phyloP scores from a whole-genome alignment of 1,284 basidiomycete genomes.

The Vanrija sp. region DNA sequence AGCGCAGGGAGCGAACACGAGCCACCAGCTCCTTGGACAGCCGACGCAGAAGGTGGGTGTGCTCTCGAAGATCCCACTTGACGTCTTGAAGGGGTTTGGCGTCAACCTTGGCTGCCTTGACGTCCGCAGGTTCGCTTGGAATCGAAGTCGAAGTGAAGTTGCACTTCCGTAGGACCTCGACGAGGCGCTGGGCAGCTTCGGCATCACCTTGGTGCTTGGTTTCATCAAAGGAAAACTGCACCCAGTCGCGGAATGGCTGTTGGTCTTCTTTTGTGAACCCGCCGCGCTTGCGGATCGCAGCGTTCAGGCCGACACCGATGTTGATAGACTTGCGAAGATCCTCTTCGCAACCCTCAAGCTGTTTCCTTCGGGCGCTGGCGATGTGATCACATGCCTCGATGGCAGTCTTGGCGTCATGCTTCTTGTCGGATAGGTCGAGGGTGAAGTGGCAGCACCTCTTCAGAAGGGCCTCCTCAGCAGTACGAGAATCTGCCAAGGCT shows the following conservation, averaged over 20 bases:
- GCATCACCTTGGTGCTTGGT: conserved; percentile 58
- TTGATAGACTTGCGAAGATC: conserved; percentile 67
- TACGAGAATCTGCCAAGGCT: conserved; percentile 82
- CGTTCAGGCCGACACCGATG: conserved; percentile 57
- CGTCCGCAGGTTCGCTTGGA: conserved; percentile 43
- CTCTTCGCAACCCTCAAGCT: conserved; percentile 71
- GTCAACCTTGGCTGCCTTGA: conserved; percentile 25
- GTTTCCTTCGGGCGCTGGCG: conserved; percentile 70
- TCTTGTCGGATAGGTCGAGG: conserved; percentile 62
- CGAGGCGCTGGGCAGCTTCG: conserved; percentile 48
- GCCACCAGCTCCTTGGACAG: conserved; percentile 82
- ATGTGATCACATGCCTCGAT: conserved; percentile 91
- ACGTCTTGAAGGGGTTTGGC: conserved; percentile 50
- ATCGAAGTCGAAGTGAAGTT: conserved; percentile 23
- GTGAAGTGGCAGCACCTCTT: conserved; percentile 89
- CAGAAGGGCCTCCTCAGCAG: conserved; percentile 83
- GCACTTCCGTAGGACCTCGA: conserved; percentile 51
- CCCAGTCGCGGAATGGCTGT: conserved; percentile 40
- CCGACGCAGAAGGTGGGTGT: conserved; percentile 76
- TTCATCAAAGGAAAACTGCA: conserved; percentile 39
- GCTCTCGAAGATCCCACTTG: conserved; percentile 78
- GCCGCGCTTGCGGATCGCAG: conserved; percentile 29
- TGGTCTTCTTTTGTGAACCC: conserved; percentile 23
- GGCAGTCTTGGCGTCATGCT: conserved; percentile 55
- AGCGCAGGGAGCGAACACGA: conserved; percentile 79